Conservation (phyloP, 148 eudicot genomes). For the Heliosperma pusillum region DNA sequence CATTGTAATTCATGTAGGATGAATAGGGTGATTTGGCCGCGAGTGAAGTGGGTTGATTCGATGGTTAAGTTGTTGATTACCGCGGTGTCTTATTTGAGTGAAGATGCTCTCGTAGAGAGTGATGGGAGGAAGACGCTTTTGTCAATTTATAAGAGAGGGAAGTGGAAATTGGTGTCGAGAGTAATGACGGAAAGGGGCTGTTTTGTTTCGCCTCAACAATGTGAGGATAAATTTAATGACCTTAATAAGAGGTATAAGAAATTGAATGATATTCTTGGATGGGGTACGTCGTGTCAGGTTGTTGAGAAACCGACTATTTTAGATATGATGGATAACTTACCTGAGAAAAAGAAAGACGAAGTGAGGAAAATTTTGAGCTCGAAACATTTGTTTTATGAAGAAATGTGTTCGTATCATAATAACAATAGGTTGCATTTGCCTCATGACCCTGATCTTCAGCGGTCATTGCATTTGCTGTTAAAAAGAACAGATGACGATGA, state of each 20-base stretch:
- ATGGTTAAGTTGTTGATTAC: not conserved
- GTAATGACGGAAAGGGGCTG: not conserved
- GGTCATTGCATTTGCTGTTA: not conserved
- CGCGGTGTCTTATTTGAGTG: not conserved
- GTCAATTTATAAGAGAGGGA: not conserved
- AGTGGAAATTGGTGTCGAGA: not conserved
- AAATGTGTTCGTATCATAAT: not conserved
- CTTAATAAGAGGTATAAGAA: not conserved
- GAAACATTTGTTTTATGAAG: not conserved
- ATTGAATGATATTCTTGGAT: not conserved
- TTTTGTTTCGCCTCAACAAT: not conserved
- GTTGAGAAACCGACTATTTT: not conserved
- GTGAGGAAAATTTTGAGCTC: not conserved
- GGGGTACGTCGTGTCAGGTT: not conserved
- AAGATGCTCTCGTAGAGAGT: not conserved
- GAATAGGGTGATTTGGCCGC: not conserved
- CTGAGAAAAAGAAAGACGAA: not conserved
- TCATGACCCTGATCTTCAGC: not conserved
- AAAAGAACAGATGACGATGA: not conserved
- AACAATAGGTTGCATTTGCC: not conserved
- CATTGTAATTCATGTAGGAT: not conserved
- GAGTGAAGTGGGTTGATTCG: not conserved
- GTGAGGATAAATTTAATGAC: not conserved
- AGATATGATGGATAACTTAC: not conserved
- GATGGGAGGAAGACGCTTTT: not conserved